Evolutionary conservation across 768 basidiomycete species (phyloP), one percentile per base, ranked within the genome.

Genomic region (Scleroderma citrinum): DNA sequence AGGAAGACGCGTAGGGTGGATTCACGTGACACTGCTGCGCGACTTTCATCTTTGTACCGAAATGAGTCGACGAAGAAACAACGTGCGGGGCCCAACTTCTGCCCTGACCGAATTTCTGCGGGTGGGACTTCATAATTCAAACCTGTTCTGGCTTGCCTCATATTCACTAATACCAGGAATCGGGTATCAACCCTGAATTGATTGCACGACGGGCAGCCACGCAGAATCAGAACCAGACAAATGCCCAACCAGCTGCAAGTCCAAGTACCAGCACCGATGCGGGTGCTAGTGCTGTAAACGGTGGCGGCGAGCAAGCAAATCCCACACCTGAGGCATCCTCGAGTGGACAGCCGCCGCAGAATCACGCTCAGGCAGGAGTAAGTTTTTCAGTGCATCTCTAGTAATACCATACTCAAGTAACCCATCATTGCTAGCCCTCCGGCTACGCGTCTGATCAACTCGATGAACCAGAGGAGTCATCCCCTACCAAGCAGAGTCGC

Each of bases 61-160:
- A 6, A 65, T 68, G 64, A 66, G 66, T 46, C 54, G 64, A 48
- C 55, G 64, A 39, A 31, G 48, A 1, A 78, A 80, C 62, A 86
- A 86, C 50, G 81, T 92, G 37, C 79, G 85, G 12, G 90, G 91
- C 0, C 90, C 91, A 2, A 81, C 85, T 0, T 91, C 87, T 19
- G 90, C 90, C 0, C 68, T 92, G 12, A 91, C 90, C 31, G 87
- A 89, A 54, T 92, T 86, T 56, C 69, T 92, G 30, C 78, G 78
- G 58, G 90, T 87, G 51, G 24, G 71, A 20, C 19, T 1, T 3
- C 41, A n/a, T 26, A 26, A 5, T 29, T 3, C 7, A 16, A 21
- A 7, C n/a, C 40, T n/a, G 4, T 26, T n/a, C 23, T 21, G 13
- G 13, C 43, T 3, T 19, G 12, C n/a, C 19, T 32, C 43, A 31